Evolutionary conservation across 176 grass and related monocot species (phyloP).

Genomic region (Avena eriantha): DNA sequence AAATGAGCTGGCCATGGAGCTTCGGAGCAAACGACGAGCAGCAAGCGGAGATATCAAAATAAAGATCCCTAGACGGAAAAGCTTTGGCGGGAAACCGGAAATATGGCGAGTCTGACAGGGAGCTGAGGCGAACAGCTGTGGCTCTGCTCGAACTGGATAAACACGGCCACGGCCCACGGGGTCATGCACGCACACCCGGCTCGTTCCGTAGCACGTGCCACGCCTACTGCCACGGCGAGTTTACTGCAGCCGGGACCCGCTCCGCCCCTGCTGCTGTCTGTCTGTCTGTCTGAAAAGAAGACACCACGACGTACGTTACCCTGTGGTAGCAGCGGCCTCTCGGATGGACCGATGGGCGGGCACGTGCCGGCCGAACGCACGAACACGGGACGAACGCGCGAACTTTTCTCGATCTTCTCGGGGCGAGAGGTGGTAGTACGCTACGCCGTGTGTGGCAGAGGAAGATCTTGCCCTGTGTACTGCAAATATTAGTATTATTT

Average conservation of each 20-base stretch:
- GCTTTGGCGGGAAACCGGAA: neutral
- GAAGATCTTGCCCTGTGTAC: conserved; percentile 11
- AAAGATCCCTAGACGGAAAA: neutral
- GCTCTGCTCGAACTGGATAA: neutral
- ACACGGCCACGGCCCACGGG: neutral
- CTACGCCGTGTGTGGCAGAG: neutral
- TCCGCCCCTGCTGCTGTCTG: no score
- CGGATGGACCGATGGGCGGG: neutral
- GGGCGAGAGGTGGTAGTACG: no score
- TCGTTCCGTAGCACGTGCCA: neutral
- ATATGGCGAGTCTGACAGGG: neutral
- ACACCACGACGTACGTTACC: neutral
- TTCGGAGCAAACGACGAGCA: no score
- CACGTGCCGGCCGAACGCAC: neutral
- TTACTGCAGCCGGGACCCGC: neutral
- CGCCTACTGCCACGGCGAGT: neutral
- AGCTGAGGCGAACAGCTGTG: neutral
- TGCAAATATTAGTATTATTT: conserved; percentile 12
- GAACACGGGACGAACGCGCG: neutral
- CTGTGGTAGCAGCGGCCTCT: no score
- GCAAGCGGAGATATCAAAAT: neutral
- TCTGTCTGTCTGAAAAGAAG: neutral
- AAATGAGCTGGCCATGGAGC: no score
- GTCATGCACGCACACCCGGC: no score
- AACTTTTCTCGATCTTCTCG: neutral